Evolutionary conservation across 1,139 yeast species (phyloP).

Genomic region (Debaryomyces singareniensis): DNA sequence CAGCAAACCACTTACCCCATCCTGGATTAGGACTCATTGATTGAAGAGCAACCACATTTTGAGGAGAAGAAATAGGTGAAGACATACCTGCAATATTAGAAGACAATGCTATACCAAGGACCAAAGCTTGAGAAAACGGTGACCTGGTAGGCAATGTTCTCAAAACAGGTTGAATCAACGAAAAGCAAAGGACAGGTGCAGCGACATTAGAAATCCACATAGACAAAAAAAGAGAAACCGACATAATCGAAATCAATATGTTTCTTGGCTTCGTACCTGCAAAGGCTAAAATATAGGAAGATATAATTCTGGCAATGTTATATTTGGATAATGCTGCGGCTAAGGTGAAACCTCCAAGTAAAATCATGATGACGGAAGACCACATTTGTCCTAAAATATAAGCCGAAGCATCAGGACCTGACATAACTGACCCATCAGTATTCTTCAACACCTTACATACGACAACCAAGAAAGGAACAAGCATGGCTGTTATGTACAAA

Average conservation of each 20-base stretch:
- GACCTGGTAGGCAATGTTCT: constrained; percentile 77
- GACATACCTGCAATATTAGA: constrained; percentile 95
- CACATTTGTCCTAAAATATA: constrained; percentile 84
- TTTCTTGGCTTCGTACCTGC: constrained; percentile 85
- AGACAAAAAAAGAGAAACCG: constrained; percentile 74
- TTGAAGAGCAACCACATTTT: constrained; percentile 83
- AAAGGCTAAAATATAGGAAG: constrained; percentile 70
- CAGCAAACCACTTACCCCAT: constrained; percentile 92
- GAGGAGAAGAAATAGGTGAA: constrained; percentile 94
- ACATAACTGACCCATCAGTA: constrained; percentile 46
- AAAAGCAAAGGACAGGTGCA: constrained; percentile 86
- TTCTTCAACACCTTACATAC: constrained; percentile 63
- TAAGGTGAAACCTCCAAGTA: constrained; percentile 87
- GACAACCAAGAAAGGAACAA: constrained; percentile 77
- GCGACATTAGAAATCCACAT: constrained; percentile 98
- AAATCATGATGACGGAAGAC: constrained; percentile 85
- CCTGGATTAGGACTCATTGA: constrained; percentile 87
- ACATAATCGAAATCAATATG: constrained; percentile 74
- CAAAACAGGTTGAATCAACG: constrained; percentile 82
- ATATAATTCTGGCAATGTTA: constrained; percentile 77
- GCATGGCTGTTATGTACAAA: constrained; percentile 72
- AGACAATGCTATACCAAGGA: constrained; percentile 85
- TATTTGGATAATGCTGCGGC: constrained; percentile 93
- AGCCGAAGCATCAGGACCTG: constrained; percentile 64
- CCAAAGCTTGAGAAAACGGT: constrained; percentile 73